Conservation (phyloP, 139 green algal genomes). For the Chlamydomonas sphaeroides region DNA sequence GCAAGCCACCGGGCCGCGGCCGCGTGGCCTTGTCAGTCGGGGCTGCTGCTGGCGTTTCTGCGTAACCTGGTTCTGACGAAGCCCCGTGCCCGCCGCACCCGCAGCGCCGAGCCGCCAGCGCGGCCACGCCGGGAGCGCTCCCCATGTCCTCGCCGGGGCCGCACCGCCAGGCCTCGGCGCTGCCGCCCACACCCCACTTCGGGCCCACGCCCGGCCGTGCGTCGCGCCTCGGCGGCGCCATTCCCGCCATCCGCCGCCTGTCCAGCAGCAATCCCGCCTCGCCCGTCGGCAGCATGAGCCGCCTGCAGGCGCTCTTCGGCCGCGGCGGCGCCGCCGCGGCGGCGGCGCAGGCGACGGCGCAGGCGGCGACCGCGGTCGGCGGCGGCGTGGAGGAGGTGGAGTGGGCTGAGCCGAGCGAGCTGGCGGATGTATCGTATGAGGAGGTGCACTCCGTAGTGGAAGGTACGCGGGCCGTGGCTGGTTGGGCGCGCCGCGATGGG, state of each 20-base stretch:
- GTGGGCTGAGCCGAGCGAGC: neutral
- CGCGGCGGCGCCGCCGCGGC: neutral
- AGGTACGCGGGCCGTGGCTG: neutral
- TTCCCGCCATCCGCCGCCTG: neutral
- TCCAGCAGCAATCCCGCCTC: neutral
- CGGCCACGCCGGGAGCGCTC: neutral
- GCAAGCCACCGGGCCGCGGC: no score
- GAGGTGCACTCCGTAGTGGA: constrained; percentile 35
- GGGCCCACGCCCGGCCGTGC: neutral
- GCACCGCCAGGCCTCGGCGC: neutral
- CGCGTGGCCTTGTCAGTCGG: no score
- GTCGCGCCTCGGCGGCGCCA: constrained; percentile 3
- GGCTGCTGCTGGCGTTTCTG: no score
- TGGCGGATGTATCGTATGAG: constrained; percentile 15
- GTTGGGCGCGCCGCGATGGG: neutral
- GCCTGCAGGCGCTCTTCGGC: constrained; percentile 21
- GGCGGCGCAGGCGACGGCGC: neutral
- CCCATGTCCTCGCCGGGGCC: neutral
- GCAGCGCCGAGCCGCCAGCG: neutral
- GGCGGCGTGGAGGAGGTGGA: neutral
- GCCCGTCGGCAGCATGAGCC: neutral
- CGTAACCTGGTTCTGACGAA: no score
- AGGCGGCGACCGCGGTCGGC: neutral
- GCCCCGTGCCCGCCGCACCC: no score
- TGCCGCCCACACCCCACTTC: neutral